These are phyloP conservation scores for Acer negundo DNA, from an alignment of 345 rosid species.

Conservation along the genomic window DNA sequence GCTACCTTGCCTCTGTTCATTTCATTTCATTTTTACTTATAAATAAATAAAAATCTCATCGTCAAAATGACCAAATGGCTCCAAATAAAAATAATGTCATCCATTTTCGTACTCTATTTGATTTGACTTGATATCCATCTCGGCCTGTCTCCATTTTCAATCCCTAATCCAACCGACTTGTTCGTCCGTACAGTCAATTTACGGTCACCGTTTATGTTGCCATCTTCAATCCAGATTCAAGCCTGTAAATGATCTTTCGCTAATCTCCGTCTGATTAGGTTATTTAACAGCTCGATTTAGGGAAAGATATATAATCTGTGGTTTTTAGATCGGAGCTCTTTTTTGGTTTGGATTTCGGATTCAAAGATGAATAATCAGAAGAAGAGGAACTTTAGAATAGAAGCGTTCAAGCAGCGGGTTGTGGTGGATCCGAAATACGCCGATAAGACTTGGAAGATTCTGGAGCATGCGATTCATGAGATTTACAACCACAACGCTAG, in stretches of 20 bases:
- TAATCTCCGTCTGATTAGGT: background rate
- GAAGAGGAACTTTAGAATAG: conserved; percentile 97
- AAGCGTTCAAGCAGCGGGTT: conserved; percentile 97
- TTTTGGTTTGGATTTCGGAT: conserved; percentile 20
- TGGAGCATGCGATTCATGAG: conserved; percentile 97
- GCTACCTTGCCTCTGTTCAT: background rate
- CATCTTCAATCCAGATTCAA: background rate
- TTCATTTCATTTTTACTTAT: background rate
- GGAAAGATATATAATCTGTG: background rate
- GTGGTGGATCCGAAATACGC: conserved; percentile 98
- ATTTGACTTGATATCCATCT: background rate
- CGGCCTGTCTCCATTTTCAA: background rate
- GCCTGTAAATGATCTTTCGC: background rate
- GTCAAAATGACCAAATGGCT: background rate
- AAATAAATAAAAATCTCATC: background rate
- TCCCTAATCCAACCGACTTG: conserved; percentile 10
- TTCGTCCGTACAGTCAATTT: background rate
- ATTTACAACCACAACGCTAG: conserved; percentile 99
- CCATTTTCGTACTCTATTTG: background rate
- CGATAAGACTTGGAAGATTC: conserved; percentile 96
- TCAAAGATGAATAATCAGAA: conserved; percentile 85
- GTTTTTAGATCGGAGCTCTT: conserved; percentile 12
- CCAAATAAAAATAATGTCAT: background rate
- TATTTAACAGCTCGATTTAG: background rate
- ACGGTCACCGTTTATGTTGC: background rate